Conservation (phyloP, 768 basidiomycete genomes). For the Panaeolus papilionaceus region DNA sequence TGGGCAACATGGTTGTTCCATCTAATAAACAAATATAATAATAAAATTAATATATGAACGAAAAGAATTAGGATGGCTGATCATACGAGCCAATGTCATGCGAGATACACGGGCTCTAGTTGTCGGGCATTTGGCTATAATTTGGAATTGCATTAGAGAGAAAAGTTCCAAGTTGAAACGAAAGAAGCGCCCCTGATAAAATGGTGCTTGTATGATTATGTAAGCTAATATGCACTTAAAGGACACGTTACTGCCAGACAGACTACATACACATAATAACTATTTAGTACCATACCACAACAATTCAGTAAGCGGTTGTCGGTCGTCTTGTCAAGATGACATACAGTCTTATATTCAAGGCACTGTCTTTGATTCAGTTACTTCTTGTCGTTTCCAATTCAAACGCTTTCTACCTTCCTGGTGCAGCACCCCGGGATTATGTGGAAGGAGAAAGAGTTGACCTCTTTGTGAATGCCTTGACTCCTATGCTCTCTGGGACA, state of each 20-base stretch:
- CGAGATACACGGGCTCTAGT: conserved; percentile 85
- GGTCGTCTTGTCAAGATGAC: background rate
- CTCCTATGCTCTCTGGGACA: conserved; percentile 76
- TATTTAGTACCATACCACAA: background rate
- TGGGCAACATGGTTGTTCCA: conserved; percentile 82
- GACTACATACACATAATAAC: background rate
- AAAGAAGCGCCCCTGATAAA: conserved; percentile 12
- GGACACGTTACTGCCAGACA: background rate
- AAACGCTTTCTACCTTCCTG: conserved; percentile 89
- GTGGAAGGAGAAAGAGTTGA: conserved; percentile 73
- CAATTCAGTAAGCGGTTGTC: background rate
- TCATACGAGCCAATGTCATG: conserved; percentile 83
- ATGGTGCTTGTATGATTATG: background rate
- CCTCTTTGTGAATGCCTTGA: conserved; percentile 87
- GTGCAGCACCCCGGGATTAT: conserved; percentile 89
- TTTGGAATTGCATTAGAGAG: conserved; percentile 77
- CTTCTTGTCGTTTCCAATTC: conserved; percentile 31
- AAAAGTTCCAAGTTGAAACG: conserved; percentile 18
- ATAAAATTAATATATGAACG: background rate
- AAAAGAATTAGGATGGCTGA: conserved; percentile 3
- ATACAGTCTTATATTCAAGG: background rate
- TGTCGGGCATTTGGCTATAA: conserved; percentile 81
- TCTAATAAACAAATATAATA: conserved; percentile 46
- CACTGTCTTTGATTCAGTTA: conserved; percentile 5
- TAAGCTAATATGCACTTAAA: conserved; percentile 1